Conservation (phyloP, 169 alveolate genomes). For the Plasmodium adleri region DNA sequence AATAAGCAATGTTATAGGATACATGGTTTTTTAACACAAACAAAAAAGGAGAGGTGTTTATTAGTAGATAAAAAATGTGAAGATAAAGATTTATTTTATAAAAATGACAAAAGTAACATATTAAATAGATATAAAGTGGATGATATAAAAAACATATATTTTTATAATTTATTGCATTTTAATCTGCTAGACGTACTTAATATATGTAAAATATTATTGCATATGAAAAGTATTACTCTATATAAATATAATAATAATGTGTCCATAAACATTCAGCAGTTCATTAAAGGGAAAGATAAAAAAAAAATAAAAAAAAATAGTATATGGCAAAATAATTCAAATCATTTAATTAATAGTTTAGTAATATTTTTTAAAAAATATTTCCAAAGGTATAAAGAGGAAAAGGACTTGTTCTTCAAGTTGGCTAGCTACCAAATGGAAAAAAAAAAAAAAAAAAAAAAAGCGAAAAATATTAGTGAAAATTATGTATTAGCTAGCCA, state of each 20-base stretch:
- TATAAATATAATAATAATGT: slow-evolving; percentile 36
- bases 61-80: background rate
- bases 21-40: background rate
- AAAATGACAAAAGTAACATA: slow-evolving; percentile 4
- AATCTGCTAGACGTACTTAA: slow-evolving; percentile 22
- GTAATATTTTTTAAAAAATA: slow-evolving; percentile 32
- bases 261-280: slow-evolving; percentile 4
- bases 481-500: background rate
- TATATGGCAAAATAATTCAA: slow-evolving; percentile 5
- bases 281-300: slow-evolving; percentile 8
- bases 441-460: background rate
- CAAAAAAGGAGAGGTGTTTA: background rate
- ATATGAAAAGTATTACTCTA: slow-evolving; percentile 21
- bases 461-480: background rate
- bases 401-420: background rate
- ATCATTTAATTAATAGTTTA: slow-evolving; percentile 18
- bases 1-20: background rate
- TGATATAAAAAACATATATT: slow-evolving; percentile 25
- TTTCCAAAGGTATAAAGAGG: slow-evolving; percentile 19
- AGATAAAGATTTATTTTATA: background rate
- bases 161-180: slow-evolving; percentile 43
- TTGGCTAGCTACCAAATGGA: background rate
- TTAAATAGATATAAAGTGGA: slow-evolving; percentile 47
- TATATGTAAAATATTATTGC: slow-evolving; percentile 43
- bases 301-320: background rate